These are phyloP conservation scores for Baeospora myosura DNA, from an alignment of 1,284 basidiomycete species.

Conservation along the genomic window DNA sequence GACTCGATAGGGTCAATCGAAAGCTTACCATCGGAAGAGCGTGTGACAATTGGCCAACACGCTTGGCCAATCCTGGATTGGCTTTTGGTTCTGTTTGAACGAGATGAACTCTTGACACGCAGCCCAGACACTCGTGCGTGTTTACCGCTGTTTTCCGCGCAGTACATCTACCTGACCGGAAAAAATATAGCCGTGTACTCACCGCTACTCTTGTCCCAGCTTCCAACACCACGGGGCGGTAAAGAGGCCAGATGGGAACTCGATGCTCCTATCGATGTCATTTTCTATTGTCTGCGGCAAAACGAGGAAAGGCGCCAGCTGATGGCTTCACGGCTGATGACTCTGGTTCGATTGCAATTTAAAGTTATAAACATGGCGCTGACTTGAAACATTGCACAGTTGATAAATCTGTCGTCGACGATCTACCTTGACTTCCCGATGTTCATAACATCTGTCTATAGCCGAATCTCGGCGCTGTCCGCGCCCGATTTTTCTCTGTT, in stretches of 20 bases:
- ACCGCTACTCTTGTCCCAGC: conserved; percentile 52
- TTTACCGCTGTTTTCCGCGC: neutral
- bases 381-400: conserved; percentile 25
- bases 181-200: conserved; percentile 46
- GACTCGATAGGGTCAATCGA: conserved; percentile 11
- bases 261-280: conserved; percentile 47
- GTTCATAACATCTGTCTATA: conserved; percentile 41
- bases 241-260: conserved; percentile 48
- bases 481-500: conserved; percentile 28
- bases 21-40: conserved; percentile 14
- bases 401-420: conserved; percentile 47
- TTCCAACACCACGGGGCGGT: conserved; percentile 49
- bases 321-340: conserved; percentile 45
- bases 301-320: conserved; percentile 28
- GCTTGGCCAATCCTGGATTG: conserved; percentile 63
- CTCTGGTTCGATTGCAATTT: conserved; percentile 33
- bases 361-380: conserved; percentile 2
- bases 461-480: conserved; percentile 34
- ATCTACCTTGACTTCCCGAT: conserved; percentile 39
- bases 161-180: no score
- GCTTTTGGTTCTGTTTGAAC: conserved; percentile 58
- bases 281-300: conserved; percentile 45
- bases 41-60: conserved; percentile 39
- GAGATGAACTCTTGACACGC: conserved; percentile 40
- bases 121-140: conserved; percentile 14